Percentiles rank a stretch among this genome's conserved stretches.
These are phyloP conservation scores for Stagonosporopsis cucurbitacearum DNA, from an alignment of 2,329 filamentous ascomycete genomes.

Conservation along the genomic window DNA sequence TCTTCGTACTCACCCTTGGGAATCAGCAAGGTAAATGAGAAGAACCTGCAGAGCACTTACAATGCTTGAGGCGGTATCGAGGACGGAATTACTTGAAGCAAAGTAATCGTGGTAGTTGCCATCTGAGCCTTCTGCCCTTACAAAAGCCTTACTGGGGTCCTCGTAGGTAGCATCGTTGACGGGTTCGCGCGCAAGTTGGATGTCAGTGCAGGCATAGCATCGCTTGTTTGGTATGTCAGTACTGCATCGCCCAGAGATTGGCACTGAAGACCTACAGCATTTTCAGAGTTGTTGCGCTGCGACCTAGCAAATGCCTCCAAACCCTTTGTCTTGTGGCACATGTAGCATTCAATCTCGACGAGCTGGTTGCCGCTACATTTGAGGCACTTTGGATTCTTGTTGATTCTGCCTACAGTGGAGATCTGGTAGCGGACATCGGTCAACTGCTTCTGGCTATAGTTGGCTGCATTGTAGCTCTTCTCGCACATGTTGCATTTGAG, in stretches of 20 bases:
- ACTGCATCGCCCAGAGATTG: background rate
- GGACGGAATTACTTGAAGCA: background rate
- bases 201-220: constrained; percentile 43
- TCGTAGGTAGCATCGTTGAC: constrained; percentile 44
- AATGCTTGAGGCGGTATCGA: constrained; percentile 25
- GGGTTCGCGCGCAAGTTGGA: constrained; percentile 30
- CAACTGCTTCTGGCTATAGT: constrained; percentile 58
- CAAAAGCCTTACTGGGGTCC: constrained; percentile 27
- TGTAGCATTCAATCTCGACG: constrained; percentile 57
- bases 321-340: constrained; percentile 56
- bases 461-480: constrained; percentile 46
- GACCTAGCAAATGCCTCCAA: constrained; percentile 59
- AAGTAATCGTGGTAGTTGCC: constrained; percentile 33
- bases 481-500: constrained; percentile 57
- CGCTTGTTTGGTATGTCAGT: constrained; percentile 33
- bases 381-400: constrained; percentile 50
- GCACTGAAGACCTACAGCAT: constrained; percentile 49
- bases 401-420: constrained; percentile 20
- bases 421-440: constrained; percentile 37
- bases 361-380: constrained; percentile 52
- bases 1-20: constrained; percentile 22
- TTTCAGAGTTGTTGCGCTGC: constrained; percentile 55
- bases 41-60: constrained; percentile 17
- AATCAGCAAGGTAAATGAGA: constrained; percentile 16
- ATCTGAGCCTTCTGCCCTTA: constrained; percentile 21